phyloP scores from a whole-genome alignment of 2,329 filamentous ascomycete genomes.

The Domatiomyces catenatus region DNA sequence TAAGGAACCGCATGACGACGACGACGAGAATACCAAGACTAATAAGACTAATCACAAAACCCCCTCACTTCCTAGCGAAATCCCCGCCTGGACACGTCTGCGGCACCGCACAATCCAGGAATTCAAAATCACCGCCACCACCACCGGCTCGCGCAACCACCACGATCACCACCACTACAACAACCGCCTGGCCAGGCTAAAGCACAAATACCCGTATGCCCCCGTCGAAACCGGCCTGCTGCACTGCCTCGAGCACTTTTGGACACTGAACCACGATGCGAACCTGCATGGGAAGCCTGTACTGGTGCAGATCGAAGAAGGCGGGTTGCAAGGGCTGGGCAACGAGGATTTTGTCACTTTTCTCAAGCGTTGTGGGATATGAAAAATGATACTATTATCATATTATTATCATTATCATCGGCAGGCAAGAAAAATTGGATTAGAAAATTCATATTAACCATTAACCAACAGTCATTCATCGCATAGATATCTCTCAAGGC shows the following conservation, averaged over 20 bases:
- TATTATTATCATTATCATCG: background rate
- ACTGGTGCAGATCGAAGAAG: conserved; percentile 17
- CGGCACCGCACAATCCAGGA: conserved; percentile 7
- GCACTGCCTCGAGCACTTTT: conserved; percentile 5
- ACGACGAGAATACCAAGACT: background rate
- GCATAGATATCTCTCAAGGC: no score
- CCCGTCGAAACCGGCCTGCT: conserved; percentile 6
- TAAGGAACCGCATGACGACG: background rate
- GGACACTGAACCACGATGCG: conserved; percentile 3
- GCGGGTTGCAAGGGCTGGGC: conserved; percentile 10
- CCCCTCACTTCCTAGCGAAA: background rate
- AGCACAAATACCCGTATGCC: conserved; percentile 7
- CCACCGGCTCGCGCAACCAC: background rate
- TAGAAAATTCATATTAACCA: no score
- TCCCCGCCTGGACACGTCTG: conserved; percentile 7
- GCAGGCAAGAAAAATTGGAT: no score
- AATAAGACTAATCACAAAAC: background rate
- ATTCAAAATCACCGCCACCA: conserved; percentile 4
- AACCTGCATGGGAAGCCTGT: conserved; percentile 17
- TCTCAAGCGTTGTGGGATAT: conserved; percentile 5
- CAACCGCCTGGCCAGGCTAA: conserved; percentile 7
- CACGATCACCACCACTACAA: background rate
- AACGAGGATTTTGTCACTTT: conserved; percentile 13
- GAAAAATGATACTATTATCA: background rate
- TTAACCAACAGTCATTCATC: no score